These are phyloP conservation scores for Sphaerulina musiva DNA, from an alignment of 2,329 filamentous ascomycete genomes.

Conservation along the genomic window DNA sequence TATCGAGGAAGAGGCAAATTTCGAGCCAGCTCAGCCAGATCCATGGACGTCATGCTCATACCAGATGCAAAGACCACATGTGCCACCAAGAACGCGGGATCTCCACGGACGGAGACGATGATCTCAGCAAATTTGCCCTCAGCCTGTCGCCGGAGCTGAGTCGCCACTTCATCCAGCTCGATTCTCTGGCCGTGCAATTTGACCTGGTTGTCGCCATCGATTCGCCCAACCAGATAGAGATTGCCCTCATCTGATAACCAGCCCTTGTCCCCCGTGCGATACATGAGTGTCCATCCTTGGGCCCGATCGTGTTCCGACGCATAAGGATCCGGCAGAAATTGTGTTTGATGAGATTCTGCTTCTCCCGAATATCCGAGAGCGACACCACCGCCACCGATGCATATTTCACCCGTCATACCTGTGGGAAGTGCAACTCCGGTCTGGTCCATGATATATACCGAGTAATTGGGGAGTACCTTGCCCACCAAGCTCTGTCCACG, in stretches of 20 bases:
- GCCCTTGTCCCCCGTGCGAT: slow-evolving; percentile 38
- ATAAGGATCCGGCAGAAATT: not conserved
- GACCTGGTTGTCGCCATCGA: slow-evolving; percentile 41
- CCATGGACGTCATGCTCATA: not conserved
- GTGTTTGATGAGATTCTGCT: not conserved
- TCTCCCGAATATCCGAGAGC: slow-evolving; percentile 32
- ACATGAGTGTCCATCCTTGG: slow-evolving; percentile 18
- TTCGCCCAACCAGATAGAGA: slow-evolving; percentile 35
- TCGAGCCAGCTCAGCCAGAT: not conserved
- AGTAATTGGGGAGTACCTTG: slow-evolving; percentile 33
- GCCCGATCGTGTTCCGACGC: not conserved
- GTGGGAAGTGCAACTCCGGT: slow-evolving; percentile 35
- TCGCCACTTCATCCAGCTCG: slow-evolving; percentile 44
- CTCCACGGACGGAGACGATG: slow-evolving; percentile 13
- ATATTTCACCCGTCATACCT: slow-evolving; percentile 41
- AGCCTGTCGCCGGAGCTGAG: slow-evolving; percentile 22
- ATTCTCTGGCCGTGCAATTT: slow-evolving; percentile 43
- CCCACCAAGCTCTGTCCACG: not conserved
- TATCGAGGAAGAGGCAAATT: not conserved
- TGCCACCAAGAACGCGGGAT: slow-evolving; percentile 29
- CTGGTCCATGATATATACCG: slow-evolving; percentile 38
- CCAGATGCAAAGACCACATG: slow-evolving; percentile 20
- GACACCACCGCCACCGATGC: slow-evolving; percentile 36
- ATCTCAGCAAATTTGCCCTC: slow-evolving; percentile 25
- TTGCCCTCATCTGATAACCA: slow-evolving; percentile 31